Evolutionary conservation across 2,329 filamentous ascomycete species (phyloP), one percentile per base, ranked within the genome.

Genomic region (Capronia americana): DNA sequence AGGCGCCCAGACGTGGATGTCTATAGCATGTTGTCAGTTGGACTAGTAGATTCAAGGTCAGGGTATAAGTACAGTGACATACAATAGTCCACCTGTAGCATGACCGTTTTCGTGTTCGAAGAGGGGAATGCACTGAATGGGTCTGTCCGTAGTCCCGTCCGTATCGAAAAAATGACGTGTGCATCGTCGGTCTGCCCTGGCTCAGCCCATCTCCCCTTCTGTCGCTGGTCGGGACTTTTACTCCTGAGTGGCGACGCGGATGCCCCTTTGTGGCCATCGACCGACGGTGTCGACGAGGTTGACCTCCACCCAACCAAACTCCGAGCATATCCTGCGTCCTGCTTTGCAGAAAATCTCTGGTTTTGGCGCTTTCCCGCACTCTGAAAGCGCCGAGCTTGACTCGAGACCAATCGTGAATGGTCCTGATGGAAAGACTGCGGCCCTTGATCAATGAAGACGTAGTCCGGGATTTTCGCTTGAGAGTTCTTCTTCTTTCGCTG

Each of bases 261-360:
- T 53, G 20, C n/a, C 32, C 20, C 46, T 46, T 38, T 32, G 20
- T n/a, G 56, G 12, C 41, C 34, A 30, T 53, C 61, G 41, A 20
- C 46, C 7, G 54, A 34, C 8, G 63, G 63, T 23, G 59, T 66
- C 2, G 50, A 51, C n/a, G 64, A 57, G 4, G 34, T 32, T 30
- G 65, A 58, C 34, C 50, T 41, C 66, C 66, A 68, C 3, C 66
- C 66, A 5, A 68, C 66, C n/a, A 68, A 59, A 44, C 66, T 65
- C 8, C 66, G 57, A 4, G 63, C 66, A 41, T 68, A 65, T 17
- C 41, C 66, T 34, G 66, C 66, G 56, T 50, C 53, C 30, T 63
- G 28, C 32, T 32, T 41, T 14, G 66, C 66, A 5, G 54, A 60
- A 4, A 46, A 30, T 32, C 59, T 57, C 38, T 65, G 66, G 28